Percentiles rank a stretch among this genome's conserved stretches.
These are phyloP conservation scores for Tulasnella sp. DNA, from an alignment of 768 basidiomycete genomes.

Conservation along the genomic window DNA sequence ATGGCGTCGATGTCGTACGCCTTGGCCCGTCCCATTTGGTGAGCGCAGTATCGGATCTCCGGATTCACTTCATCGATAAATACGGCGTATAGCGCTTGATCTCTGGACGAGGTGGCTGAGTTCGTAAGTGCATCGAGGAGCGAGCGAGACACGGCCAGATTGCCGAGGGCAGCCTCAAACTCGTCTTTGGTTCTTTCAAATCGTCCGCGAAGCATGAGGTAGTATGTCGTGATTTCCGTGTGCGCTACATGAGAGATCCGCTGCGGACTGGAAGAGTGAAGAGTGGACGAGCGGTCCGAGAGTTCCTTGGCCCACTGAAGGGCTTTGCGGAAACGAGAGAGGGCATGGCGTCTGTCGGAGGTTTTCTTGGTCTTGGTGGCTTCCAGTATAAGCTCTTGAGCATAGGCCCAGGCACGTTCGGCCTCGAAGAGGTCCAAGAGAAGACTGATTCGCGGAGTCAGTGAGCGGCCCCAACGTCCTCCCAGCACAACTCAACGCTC, in stretches of 20 bases:
- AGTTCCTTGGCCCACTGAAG: conserved; percentile 78
- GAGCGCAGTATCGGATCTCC: conserved; percentile 89
- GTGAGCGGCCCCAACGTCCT: conserved; percentile 27
- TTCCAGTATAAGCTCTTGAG: conserved; percentile 70
- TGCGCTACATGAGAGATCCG: conserved; percentile 59
- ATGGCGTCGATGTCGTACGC: conserved; percentile 84
- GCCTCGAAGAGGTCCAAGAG: conserved; percentile 87
- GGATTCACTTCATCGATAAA: conserved; percentile 88
- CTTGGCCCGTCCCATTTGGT: conserved; percentile 75
- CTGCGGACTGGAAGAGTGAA: conserved; percentile 50
- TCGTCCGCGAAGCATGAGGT: conserved; percentile 79
- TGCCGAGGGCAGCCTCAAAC: conserved; percentile 67
- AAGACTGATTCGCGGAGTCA: conserved; percentile 53
- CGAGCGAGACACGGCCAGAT: conserved; percentile 75
- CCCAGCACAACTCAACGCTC: conserved; percentile 42
- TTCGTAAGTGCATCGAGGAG: conserved; percentile 70
- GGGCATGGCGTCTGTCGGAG: conserved; percentile 70
- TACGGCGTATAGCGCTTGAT: conserved; percentile 83
- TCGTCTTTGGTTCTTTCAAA: conserved; percentile 76
- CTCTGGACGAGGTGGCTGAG: conserved; percentile 69
- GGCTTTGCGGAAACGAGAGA: conserved; percentile 77
- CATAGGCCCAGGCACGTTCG: conserved; percentile 89
- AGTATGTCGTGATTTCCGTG: conserved; percentile 75
- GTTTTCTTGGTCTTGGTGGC: conserved; percentile 58
- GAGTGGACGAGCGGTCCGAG: conserved; percentile 66